Conservation (phyloP, 2,329 filamentous ascomycete species). For the Aspergillus fumigatiaffinis region DNA sequence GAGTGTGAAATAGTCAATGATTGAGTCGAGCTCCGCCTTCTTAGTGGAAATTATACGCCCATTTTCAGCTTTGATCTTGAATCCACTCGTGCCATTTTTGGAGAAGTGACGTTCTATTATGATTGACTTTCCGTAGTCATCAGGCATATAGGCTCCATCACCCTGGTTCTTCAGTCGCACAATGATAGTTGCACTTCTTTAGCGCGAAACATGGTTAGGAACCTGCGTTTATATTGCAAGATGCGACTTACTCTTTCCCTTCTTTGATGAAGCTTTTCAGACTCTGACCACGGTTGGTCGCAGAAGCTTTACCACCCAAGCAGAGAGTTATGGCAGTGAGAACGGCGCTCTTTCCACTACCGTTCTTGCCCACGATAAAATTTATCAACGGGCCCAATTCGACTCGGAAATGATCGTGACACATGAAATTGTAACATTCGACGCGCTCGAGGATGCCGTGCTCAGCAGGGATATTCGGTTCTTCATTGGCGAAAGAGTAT, state of each 20-base stretch:
- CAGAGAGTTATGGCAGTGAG: slow-evolving; percentile 90
- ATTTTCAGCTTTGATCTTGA: slow-evolving; percentile 75
- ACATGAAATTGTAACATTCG: slow-evolving; percentile 93
- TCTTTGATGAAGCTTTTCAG: slow-evolving; percentile 90
- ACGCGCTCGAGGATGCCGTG: slow-evolving; percentile 86
- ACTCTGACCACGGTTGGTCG: slow-evolving; percentile 86
- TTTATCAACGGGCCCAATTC: slow-evolving; percentile 92
- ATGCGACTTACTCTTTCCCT: slow-evolving; percentile 63
- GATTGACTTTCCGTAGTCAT: slow-evolving; percentile 79
- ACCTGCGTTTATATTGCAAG: background rate
- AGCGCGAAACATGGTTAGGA: slow-evolving; percentile 5
- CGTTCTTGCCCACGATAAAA: slow-evolving; percentile 96
- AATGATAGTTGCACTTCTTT: slow-evolving; percentile 57
- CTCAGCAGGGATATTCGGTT: slow-evolving; percentile 71
- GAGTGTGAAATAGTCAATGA: slow-evolving; percentile 86
- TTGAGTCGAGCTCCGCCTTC: slow-evolving; percentile 83
- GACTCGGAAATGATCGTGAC: slow-evolving; percentile 76
- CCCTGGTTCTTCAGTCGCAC: slow-evolving; percentile 92
- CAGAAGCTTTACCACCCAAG: slow-evolving; percentile 87
- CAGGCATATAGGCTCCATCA: slow-evolving; percentile 74
- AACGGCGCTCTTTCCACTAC: slow-evolving; percentile 94
- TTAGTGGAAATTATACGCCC: slow-evolving; percentile 74
- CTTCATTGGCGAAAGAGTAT: slow-evolving; percentile 45
- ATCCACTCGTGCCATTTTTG: slow-evolving; percentile 68
- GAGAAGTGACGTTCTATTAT: slow-evolving; percentile 88